Percentiles rank a stretch among this genome's conserved stretches.
Evolutionary conservation across 2,329 filamentous ascomycete genomes (phyloP).

Genomic region (Colletotrichum tropicicola): DNA sequence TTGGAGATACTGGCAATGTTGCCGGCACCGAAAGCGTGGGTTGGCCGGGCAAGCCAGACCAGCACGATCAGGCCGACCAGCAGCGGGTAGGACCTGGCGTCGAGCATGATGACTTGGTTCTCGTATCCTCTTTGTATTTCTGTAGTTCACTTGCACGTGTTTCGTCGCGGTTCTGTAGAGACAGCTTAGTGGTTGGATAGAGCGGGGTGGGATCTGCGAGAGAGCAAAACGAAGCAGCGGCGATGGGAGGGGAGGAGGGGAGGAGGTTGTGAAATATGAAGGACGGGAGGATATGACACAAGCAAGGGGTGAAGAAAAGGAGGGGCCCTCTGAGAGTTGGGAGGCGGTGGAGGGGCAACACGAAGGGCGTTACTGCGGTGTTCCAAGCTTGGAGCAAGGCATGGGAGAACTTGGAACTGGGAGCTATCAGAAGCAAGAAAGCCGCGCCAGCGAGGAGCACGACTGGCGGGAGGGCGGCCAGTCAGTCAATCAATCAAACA

Average conservation of each 20-base stretch:
- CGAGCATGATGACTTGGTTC: conserved; percentile 50
- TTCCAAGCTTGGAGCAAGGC: conserved; percentile 29
- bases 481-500: conserved; percentile 14
- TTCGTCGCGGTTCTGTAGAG: conserved; percentile 4
- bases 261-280: conserved; percentile 19
- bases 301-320: conserved; percentile 30
- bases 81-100: conserved; percentile 57
- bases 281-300: conserved; percentile 22
- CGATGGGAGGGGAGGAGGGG: conserved; percentile 11
- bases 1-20: conserved; percentile 86
- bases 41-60: conserved; percentile 72
- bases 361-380: conserved; percentile 23
- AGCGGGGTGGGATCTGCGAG: conserved; percentile 11
- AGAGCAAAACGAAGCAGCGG: background rate
- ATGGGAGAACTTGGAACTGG: conserved; percentile 6
- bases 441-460: background rate
- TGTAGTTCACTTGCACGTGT: background rate
- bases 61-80: conserved; percentile 68
- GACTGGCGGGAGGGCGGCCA: conserved; percentile 1
- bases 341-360: conserved; percentile 25
- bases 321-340: conserved; percentile 20
- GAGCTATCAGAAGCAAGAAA: conserved; percentile 29
- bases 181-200: conserved; percentile 14
- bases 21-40: conserved; percentile 84
- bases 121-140: conserved; percentile 6